A percentile compares a stretch with the other conserved stretches of the same genome.
Conservation (phyloP, 805 yeast genomes). For the Torulaspora gathmanii region DNA sequence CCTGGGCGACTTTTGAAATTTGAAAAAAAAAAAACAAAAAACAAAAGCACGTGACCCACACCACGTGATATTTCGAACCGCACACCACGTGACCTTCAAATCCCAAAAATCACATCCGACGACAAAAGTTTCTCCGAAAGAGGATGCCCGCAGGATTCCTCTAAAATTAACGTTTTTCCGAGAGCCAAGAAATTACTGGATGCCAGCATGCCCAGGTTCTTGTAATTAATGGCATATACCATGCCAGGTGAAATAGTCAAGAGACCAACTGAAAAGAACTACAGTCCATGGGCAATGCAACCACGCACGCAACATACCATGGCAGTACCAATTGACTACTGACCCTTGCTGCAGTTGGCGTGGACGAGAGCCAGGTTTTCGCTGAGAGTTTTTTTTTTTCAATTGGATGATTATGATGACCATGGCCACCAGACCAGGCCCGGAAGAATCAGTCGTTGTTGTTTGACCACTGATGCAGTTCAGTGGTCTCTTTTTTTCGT, state of each 20-base stretch:
- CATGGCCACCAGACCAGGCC: neutral
- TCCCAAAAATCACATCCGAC: too few relatives aligned
- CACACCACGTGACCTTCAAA: too few relatives aligned
- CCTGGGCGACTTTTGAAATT: neutral
- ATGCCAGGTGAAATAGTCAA: neutral
- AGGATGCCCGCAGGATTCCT: neutral
- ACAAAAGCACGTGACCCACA: neutral
- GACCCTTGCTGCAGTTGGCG: neutral
- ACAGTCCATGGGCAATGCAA: neutral
- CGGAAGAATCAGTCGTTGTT: too few relatives aligned
- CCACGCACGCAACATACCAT: neutral
- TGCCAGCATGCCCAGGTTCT: neutral
- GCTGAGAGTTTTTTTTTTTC: neutral
- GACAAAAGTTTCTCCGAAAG: neutral
- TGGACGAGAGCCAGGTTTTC: neutral
- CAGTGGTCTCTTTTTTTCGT: neutral
- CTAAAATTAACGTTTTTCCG: neutral
- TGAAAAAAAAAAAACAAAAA: neutral
- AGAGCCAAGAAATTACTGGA: slow-evolving; percentile 1
- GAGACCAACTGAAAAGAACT: neutral
- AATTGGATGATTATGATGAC: neutral
- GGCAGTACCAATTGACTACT: neutral
- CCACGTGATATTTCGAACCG: neutral
- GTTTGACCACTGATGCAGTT: too few relatives aligned
- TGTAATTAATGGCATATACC: neutral